Evolutionary conservation across 2,329 filamentous ascomycete genomes (phyloP).

Genomic region (Paraphoma sp.): DNA sequence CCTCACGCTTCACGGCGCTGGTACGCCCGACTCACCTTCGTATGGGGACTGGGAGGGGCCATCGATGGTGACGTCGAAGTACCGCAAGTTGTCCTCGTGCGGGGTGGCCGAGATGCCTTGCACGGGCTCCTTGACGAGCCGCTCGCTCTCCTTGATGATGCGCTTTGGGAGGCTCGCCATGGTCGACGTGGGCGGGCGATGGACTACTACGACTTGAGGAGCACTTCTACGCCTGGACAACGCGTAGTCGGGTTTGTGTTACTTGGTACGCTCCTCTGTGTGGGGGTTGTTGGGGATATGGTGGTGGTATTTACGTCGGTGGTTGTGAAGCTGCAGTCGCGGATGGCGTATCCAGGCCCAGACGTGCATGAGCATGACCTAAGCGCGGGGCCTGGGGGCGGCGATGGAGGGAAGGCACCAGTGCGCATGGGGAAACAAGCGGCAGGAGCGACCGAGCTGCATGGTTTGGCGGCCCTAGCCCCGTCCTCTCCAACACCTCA

Average conservation of each 20-base stretch:
- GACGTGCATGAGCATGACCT: background rate
- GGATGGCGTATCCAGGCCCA: constrained; percentile 10
- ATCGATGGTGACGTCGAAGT: constrained; percentile 97
- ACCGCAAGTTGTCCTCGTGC: constrained; percentile 95
- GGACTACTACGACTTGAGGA: constrained; percentile 8
- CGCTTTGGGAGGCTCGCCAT: constrained; percentile 82
- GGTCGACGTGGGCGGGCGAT: background rate
- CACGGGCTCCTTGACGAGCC: constrained; percentile 94
- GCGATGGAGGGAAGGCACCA: background rate
- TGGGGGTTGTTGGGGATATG: background rate
- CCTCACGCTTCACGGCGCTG: background rate
- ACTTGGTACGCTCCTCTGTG: constrained; percentile 1
- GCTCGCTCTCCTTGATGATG: constrained; percentile 98
- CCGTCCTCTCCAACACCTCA: background rate
- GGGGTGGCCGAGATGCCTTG: constrained; percentile 95
- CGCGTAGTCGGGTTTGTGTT: background rate
- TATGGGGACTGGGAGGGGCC: constrained; percentile 92
- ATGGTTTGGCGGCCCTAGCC: background rate
- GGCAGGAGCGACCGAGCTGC: constrained; percentile 3
- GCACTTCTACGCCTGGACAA: constrained; percentile 1
- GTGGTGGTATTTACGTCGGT: constrained; percentile 5
- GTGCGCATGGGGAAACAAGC: background rate
- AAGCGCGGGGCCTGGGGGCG: too few species aligned
- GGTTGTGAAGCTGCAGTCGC: constrained; percentile 5
- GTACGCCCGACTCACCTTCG: constrained; percentile 71